Evolutionary conservation across 2,329 filamentous ascomycete genomes (phyloP), one percentile per base, ranked within the genome.

Genomic region (Arthroderma sp.): DNA sequence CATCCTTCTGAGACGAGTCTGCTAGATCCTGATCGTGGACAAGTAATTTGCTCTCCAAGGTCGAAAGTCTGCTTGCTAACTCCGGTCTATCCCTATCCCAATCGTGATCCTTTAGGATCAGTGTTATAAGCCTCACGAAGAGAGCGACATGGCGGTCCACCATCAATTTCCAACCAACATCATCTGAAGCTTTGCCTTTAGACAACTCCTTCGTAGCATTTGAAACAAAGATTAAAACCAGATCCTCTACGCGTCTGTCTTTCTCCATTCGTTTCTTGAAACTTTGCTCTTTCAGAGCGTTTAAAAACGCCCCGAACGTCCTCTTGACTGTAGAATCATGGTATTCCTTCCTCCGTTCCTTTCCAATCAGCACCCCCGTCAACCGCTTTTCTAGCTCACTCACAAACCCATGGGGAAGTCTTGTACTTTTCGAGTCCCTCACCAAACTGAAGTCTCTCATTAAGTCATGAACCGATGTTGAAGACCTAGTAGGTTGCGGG

Each of bases 141-240:
- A 98, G 75, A 41, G 91, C 91, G 46, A 96, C 81, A 63, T 98
- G 91, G 44, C 89, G 79, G 63, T 98, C 91, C 11, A 94, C 87
- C 66, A 96, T 78, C 47, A 83, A 71, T 66, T 91, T 94, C 84
- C 86, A 95, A 43, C 78, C 77, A 60, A 94, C 86, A 62, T 96
- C 89, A 39, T 83, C 83, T 0, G 79, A 73, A 1, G 76, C 65
- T 63, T 84, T 84, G 43, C 82, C 76, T 61, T 86, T 85, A 63
- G 83, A 80, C 56, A 94, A 75, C 50, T 94, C 88, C 62, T 94
- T 93, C 38, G 86, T 94, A 5, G 91, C 88, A 51, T 86, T 83
- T 1, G 88, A 93, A 66, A 93, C 96, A 71, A 98, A 96, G 51
- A 96, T 95, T 54, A 98, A 73, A 42, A 98, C 79, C 42, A 96